Conservation (phyloP, 257 asterid species). For the Fraxinus quadrangulata region DNA sequence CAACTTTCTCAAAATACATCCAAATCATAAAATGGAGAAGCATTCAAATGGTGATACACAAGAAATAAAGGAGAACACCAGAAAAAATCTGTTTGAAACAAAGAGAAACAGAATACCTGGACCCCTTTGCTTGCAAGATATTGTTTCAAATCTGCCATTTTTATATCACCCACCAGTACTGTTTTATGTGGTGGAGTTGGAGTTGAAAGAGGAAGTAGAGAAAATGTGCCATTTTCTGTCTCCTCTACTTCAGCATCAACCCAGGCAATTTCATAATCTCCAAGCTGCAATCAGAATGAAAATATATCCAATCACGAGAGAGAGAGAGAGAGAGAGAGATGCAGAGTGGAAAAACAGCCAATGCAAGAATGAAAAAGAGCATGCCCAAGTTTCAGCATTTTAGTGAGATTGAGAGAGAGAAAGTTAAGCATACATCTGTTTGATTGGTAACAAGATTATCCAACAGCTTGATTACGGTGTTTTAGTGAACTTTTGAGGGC, state of each 20-base stretch:
- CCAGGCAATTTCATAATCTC: conserved; percentile 97
- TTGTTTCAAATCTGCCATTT: conserved; percentile 98
- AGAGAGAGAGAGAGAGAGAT: too few relatives aligned
- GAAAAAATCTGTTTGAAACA: neutral
- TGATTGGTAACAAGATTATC: conserved; percentile 3
- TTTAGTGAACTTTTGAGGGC: neutral
- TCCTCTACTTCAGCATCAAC: conserved; percentile 91
- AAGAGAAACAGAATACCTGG: conserved; percentile 50
- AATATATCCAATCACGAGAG: conserved; percentile 10
- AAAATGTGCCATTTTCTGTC: conserved; percentile 65
- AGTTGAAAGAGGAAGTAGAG: conserved; percentile 74
- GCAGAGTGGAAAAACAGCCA: neutral
- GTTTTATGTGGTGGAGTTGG: conserved; percentile 84
- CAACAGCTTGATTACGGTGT: neutral
- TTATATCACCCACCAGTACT: conserved; percentile 91
- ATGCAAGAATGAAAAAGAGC: neutral
- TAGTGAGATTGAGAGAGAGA: conserved; percentile 9
- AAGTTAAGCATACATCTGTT: conserved; percentile 18
- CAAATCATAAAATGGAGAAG: neutral
- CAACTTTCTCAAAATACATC: neutral
- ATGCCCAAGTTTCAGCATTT: neutral
- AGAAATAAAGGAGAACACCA: neutral
- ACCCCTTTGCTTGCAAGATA: conserved; percentile 89
- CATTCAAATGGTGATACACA: conserved; percentile 8
- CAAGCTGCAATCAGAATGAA: conserved; percentile 57